phyloP scores from a whole-genome alignment of 2,329 filamentous ascomycete genomes.

The Parascedosporium putredinis region DNA sequence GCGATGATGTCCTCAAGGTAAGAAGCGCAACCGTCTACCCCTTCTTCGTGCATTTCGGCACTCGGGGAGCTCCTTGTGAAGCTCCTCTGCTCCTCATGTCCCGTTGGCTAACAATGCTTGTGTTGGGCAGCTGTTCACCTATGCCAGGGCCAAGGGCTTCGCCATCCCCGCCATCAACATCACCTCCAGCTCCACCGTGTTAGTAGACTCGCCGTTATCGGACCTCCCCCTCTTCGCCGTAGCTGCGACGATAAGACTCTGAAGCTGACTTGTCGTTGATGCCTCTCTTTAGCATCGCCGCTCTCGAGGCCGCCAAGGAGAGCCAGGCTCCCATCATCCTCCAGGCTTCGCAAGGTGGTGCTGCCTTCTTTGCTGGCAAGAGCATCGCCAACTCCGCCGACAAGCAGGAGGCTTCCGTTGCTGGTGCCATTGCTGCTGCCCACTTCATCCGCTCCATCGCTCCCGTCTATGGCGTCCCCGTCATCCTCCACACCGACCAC shows the following conservation, averaged over 20 bases:
- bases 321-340: slow-evolving; percentile 85
- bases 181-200: slow-evolving; percentile 68
- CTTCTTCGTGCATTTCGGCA: too few relatives aligned
- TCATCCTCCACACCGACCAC: slow-evolving; percentile 94
- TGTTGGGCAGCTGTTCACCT: slow-evolving; percentile 59
- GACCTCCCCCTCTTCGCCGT: neutral
- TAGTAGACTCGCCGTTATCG: slow-evolving; percentile 4
- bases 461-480: slow-evolving; percentile 47
- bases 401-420: slow-evolving; percentile 72
- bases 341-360: slow-evolving; percentile 87
- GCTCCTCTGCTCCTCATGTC: neutral
- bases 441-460: slow-evolving; percentile 89
- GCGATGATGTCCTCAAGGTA: slow-evolving; percentile 37
- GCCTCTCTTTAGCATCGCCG: slow-evolving; percentile 41
- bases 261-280: neutral
- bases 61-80: too few relatives aligned
- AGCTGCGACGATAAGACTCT: neutral
- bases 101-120: neutral
- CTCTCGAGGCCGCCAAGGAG: slow-evolving; percentile 91
- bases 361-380: slow-evolving; percentile 88
- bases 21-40: too few relatives aligned
- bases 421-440: slow-evolving; percentile 77
- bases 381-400: slow-evolving; percentile 63
- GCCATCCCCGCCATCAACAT: slow-evolving; percentile 90
- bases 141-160: slow-evolving; percentile 78